phyloP scores from a whole-genome alignment of 2,329 filamentous ascomycete genomes.

The Aspergillus caelatus region DNA sequence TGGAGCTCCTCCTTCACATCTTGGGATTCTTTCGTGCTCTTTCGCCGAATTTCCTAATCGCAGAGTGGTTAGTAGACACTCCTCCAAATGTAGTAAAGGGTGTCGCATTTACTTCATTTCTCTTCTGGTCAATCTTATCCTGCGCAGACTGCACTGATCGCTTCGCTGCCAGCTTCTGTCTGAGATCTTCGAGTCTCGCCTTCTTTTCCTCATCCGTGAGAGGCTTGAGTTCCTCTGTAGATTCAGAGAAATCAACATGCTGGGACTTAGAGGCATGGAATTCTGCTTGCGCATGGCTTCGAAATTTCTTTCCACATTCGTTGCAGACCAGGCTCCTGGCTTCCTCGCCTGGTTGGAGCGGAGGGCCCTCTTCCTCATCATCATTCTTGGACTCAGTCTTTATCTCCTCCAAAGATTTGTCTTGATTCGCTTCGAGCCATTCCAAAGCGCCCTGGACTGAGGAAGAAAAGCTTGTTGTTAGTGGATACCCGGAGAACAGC shows the following conservation, averaged over 20 bases:
- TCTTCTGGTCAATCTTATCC: constrained; percentile 80
- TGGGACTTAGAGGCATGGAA: constrained; percentile 92
- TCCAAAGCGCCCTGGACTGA: constrained; percentile 85
- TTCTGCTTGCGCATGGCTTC: constrained; percentile 77
- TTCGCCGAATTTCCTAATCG: constrained; percentile 69
- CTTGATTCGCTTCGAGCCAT: constrained; percentile 91
- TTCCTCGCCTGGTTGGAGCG: constrained; percentile 69
- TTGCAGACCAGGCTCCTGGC: constrained; percentile 88
- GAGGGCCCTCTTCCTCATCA: constrained; percentile 60
- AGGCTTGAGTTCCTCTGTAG: constrained; percentile 86
- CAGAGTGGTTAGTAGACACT: constrained; percentile 7
- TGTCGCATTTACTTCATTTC: constrained; percentile 69
- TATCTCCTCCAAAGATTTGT: constrained; percentile 83
- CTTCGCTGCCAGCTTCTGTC: constrained; percentile 72
- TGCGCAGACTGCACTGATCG: constrained; percentile 66
- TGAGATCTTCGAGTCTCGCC: constrained; percentile 73
- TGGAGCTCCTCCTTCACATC: constrained; percentile 87
- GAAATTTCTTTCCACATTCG: constrained; percentile 90
- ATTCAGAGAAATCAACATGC: constrained; percentile 90
- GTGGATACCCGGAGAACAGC: neutral
- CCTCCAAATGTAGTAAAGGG: neutral
- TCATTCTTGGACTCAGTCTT: constrained; percentile 57
- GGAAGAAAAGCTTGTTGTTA: constrained; percentile 13
- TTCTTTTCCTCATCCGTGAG: constrained; percentile 91
- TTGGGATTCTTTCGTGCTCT: constrained; percentile 85